A percentile compares a stretch with the other conserved stretches of the same genome.
These are phyloP conservation scores for Strobilomyces echinocephalus DNA, from an alignment of 768 basidiomycete species.

Conservation along the genomic window DNA sequence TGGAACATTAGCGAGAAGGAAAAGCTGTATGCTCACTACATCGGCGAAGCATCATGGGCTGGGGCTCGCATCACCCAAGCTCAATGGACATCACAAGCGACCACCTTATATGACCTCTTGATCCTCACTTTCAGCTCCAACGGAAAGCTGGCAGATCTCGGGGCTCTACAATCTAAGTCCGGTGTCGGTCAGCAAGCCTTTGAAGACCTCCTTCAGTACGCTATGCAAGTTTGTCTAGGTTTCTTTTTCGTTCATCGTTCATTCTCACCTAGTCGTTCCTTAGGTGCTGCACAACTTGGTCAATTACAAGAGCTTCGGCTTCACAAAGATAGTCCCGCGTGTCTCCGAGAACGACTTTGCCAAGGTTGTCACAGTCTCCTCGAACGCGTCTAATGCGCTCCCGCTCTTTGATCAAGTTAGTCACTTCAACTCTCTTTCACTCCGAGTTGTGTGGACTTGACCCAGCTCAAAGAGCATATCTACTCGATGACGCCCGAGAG, in stretches of 20 bases:
- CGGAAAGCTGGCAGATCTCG: slow-evolving; percentile 55
- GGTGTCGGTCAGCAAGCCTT: slow-evolving; percentile 58
- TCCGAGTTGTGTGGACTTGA: slow-evolving; percentile 1
- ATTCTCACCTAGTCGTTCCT: background rate
- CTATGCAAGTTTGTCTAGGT: slow-evolving; percentile 51
- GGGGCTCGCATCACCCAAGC: slow-evolving; percentile 80
- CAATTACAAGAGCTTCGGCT: slow-evolving; percentile 80
- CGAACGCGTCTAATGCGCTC: slow-evolving; percentile 49
- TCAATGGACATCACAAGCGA: slow-evolving; percentile 75
- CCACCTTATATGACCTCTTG: slow-evolving; percentile 65
- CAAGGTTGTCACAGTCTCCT: slow-evolving; percentile 55
- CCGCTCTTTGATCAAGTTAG: slow-evolving; percentile 61
- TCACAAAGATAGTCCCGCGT: slow-evolving; percentile 82
- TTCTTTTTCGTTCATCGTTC: background rate
- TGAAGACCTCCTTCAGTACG: slow-evolving; percentile 66
- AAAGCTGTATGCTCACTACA: slow-evolving; percentile 73
- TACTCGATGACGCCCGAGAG: slow-evolving; percentile 63
- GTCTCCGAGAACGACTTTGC: slow-evolving; percentile 57
- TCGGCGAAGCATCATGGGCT: slow-evolving; percentile 74
- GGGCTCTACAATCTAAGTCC: slow-evolving; percentile 47
- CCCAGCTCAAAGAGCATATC: slow-evolving; percentile 68
- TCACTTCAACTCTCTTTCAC: background rate
- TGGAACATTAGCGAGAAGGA: slow-evolving; percentile 53
- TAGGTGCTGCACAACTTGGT: slow-evolving; percentile 42
- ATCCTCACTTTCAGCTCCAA: slow-evolving; percentile 62